Conservation (phyloP, 2,329 filamentous ascomycete genomes). For the Salinomyces thailandicus region DNA sequence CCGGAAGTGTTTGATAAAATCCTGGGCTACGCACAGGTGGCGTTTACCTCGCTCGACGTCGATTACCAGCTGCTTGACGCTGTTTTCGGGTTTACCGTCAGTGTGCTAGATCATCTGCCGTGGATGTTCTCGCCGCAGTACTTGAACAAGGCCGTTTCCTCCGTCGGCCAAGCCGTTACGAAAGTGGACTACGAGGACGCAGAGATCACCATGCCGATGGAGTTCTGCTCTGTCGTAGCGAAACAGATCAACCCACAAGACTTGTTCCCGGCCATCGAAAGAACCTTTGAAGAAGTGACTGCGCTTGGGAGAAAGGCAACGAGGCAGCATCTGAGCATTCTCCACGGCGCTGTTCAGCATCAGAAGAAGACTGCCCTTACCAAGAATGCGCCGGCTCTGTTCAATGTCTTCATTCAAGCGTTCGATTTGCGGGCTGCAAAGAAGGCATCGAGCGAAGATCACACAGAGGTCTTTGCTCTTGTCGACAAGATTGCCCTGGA, state of each 20-base stretch:
- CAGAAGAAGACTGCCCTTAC: conserved; percentile 69
- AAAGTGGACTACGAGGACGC: conserved; percentile 49
- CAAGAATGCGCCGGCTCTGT: conserved; percentile 62
- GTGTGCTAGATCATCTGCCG: conserved; percentile 71
- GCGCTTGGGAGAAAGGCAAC: conserved; percentile 40
- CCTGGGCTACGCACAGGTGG: conserved; percentile 59
- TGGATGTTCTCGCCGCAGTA: conserved; percentile 77
- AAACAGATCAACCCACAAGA: conserved; percentile 66
- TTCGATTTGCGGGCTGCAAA: conserved; percentile 56
- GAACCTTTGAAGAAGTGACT: conserved; percentile 56
- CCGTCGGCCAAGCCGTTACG: conserved; percentile 23
- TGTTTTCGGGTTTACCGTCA: conserved; percentile 66
- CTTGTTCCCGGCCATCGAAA: conserved; percentile 62
- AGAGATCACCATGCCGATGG: conserved; percentile 7
- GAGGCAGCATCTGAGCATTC: conserved; percentile 30
- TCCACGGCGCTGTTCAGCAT: conserved; percentile 62
- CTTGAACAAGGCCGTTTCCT: conserved; percentile 39
- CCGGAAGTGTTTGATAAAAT: conserved; percentile 64
- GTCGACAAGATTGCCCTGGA: conserved; percentile 65
- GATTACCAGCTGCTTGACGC: conserved; percentile 63
- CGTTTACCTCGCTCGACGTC: conserved; percentile 44
- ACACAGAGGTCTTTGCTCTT: conserved; percentile 44
- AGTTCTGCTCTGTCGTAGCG: conserved; percentile 64
- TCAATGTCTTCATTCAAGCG: conserved; percentile 46
- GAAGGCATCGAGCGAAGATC: conserved; percentile 39